These are phyloP conservation scores for Pythium periplocum DNA, from an alignment of 352 stramenopile species.

Conservation along the genomic window DNA sequence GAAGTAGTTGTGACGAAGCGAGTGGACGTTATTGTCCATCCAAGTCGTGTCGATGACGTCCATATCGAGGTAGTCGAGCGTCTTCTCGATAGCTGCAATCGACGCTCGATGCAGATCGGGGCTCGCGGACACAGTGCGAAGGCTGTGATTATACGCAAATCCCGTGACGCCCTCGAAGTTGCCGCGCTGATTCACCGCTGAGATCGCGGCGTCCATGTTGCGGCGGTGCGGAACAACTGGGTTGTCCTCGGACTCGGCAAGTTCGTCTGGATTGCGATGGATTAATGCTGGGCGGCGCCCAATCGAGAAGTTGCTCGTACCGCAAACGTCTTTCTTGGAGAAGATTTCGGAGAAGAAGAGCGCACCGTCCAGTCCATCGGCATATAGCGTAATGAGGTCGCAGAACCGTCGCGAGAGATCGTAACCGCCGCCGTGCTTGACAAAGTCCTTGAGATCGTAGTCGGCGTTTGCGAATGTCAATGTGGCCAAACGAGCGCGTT, in stretches of 20 bases:
- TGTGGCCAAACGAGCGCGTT: slow-evolving; percentile 8
- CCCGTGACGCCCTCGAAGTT: slow-evolving; percentile 43
- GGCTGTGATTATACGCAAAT: slow-evolving; percentile 49
- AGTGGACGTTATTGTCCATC: slow-evolving; percentile 71
- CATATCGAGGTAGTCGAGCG: slow-evolving; percentile 41
- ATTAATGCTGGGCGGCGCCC: slow-evolving; percentile 19
- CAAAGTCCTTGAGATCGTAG: slow-evolving; percentile 15
- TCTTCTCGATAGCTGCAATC: slow-evolving; percentile 8
- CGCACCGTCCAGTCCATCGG: slow-evolving; percentile 32
- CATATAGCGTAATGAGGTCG: slow-evolving; percentile 41
- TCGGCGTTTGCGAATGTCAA: slow-evolving; percentile 14
- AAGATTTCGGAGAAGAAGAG: slow-evolving; percentile 39
- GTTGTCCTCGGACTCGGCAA: not conserved
- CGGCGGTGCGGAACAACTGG: not conserved
- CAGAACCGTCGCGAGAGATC: slow-evolving; percentile 20
- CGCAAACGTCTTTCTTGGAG: slow-evolving; percentile 13
- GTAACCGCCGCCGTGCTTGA: slow-evolving; percentile 11
- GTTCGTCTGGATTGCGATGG: slow-evolving; percentile 11
- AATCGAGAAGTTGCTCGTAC: slow-evolving; percentile 22
- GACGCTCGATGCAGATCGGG: not conserved
- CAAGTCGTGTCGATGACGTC: slow-evolving; percentile 79
- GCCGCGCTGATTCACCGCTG: slow-evolving; percentile 47
- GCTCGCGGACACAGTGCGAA: not conserved
- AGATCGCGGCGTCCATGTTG: slow-evolving; percentile 41
- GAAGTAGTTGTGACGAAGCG: slow-evolving; percentile 67